These are phyloP conservation scores for Nitzschia inconspicua DNA, from an alignment of 108 stramenopile species.

Conservation along the genomic window DNA sequence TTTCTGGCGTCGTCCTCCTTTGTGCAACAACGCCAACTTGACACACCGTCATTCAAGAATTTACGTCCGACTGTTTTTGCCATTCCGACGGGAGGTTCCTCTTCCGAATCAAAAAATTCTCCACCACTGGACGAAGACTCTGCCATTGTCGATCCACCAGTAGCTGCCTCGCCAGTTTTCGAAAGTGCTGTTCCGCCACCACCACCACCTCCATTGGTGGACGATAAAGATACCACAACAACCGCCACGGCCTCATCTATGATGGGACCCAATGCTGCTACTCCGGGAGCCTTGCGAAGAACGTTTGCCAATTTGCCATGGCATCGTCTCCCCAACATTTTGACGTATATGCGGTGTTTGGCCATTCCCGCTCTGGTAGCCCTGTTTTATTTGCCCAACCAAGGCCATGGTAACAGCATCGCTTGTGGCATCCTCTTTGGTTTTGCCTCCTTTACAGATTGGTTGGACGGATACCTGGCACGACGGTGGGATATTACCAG, in stretches of 20 bases:
- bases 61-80: too few relatives aligned
- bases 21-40: too few relatives aligned
- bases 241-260: background rate
- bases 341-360: conserved; percentile 71
- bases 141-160: too few relatives aligned
- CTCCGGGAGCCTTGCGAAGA: conserved; percentile 55
- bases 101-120: too few relatives aligned
- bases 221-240: background rate
- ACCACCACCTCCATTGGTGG: background rate
- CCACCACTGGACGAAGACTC: too few relatives aligned
- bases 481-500: conserved; percentile 74
- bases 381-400: conserved; percentile 42
- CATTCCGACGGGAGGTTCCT: too few relatives aligned
- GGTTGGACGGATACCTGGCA: conserved; percentile 91
- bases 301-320: conserved; percentile 63
- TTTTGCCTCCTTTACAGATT: conserved; percentile 82
- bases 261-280: conserved; percentile 42
- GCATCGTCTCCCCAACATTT: conserved; percentile 64
- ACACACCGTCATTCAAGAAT: too few relatives aligned
- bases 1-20: too few relatives aligned
- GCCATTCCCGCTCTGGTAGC: conserved; percentile 65
- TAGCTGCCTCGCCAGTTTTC: too few relatives aligned
- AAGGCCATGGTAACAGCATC: conserved; percentile 4
- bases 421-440: conserved; percentile 51
- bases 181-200: background rate